These are phyloP conservation scores for Calonectria henricotiae DNA, from an alignment of 2,329 filamentous ascomycete genomes.

Conservation along the genomic window DNA sequence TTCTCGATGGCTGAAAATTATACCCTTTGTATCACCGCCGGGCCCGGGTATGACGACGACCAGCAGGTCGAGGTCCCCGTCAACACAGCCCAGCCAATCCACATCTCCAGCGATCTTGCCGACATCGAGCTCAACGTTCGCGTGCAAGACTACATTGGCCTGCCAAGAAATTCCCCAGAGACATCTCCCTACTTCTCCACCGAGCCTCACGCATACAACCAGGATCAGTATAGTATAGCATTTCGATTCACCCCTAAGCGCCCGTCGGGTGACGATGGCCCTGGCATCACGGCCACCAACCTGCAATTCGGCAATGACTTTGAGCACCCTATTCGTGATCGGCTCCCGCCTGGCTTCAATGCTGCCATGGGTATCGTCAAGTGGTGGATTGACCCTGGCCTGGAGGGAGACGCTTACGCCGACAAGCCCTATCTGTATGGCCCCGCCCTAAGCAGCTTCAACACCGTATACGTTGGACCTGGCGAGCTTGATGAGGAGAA, in stretches of 20 bases:
- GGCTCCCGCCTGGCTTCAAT: conserved; percentile 88
- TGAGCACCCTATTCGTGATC: conserved; percentile 89
- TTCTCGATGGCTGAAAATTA: conserved; percentile 78
- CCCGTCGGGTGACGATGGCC: conserved; percentile 42
- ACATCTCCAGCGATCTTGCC: conserved; percentile 76
- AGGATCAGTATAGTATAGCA: conserved; percentile 89
- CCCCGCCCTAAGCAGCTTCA: conserved; percentile 85
- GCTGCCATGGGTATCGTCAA: conserved; percentile 89
- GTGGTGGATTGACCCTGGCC: conserved; percentile 91
- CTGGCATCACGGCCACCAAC: conserved; percentile 78
- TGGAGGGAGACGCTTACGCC: conserved; percentile 92
- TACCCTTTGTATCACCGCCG: conserved; percentile 86
- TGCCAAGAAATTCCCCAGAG: conserved; percentile 79
- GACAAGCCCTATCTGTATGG: conserved; percentile 92
- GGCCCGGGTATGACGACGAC: conserved; percentile 80
- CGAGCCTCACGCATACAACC: conserved; percentile 75
- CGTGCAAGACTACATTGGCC: conserved; percentile 78
- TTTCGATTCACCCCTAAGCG: conserved; percentile 84
- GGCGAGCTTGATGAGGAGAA: conserved; percentile 65
- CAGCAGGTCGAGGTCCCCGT: conserved; percentile 83
- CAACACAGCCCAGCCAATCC: conserved; percentile 77
- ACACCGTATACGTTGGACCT: conserved; percentile 79
- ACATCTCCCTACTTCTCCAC: conserved; percentile 85
- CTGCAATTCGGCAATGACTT: conserved; percentile 97
- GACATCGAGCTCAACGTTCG: conserved; percentile 82